Evolutionary conservation across 2,329 filamentous ascomycete species (phyloP), one percentile per base, ranked within the genome.

Genomic region (Torrubiella hemipterigena): DNA sequence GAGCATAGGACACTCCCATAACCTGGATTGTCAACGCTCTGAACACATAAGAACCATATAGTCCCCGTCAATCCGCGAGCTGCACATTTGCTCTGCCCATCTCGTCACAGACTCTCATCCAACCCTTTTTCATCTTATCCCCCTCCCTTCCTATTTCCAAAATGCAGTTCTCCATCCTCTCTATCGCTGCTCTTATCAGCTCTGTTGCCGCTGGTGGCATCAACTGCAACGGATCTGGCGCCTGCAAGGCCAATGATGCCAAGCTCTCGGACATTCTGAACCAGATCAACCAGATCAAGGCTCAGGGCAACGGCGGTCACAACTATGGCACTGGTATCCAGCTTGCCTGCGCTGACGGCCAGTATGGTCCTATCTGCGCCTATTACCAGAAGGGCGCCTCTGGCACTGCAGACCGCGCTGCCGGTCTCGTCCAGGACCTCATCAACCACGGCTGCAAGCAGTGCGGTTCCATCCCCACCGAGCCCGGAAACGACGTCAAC

Each of bases 341-440:
- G 33, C 29, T 42, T 11, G 38, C 34, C 20, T 42, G 40, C 21
- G 33, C 40, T 7, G 17, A 37, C 6, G 38, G 41, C 32, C 13
- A 30, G 18, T 31, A 37, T n/a, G 33, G 32, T 12, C 34, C 28
- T 33, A 19, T 37, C 17, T 42, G 40, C 29, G 40, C 38, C 20
- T 41, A 36, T 25, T 41, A 39, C 31, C 38, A 42, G 29, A 41
- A 32, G 26, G 34, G 35, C 12, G 38, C 35, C 12, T 39, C 35
- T 6, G 38, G 40, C 11, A 32, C 37, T 7, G 38, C 37, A 4
- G 26, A 36, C 13, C 31, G 38, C 11, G 40, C 35, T 9, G 36
- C 35, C 20, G 16, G 29, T 19, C 35, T 34, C 9, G 27, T 41
- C 7, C 37, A 39, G 17, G 31, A 30, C 7, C 30, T 41, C 16